Evolutionary conservation across 345 rosid genomes (phyloP), one percentile per base, ranked within the genome.

Genomic region (Melaleuca alternifolia): DNA sequence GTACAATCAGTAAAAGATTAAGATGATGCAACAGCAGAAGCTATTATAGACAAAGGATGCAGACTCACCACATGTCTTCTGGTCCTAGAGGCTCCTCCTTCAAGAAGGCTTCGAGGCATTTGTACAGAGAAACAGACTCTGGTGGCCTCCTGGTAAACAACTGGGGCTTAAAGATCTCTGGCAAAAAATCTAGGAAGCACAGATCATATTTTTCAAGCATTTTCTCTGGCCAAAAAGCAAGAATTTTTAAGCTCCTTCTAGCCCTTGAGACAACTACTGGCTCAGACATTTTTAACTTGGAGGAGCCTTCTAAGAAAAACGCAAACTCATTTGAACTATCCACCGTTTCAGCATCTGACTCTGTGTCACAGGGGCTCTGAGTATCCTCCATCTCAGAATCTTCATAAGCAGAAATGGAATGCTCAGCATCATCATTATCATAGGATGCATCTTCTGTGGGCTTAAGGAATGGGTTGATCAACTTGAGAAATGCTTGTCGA

Each of bases 21-120:
- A 50, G 54, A 83, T 51, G 41, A 37, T 51, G 56, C 46, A 83
- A 51, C 21, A 62, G 83, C 44, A 16, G 24, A 50, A 51, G 30
- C 5, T n/a, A 48, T 48, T 51, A 85, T 24, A 48, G 37, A 59
- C 56, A 20, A 54, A 75, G 62, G 56, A 44, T 23, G 46, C 37
- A 81, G 52, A 89, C 94, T 90, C 82, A 95, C 97, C 96, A 95
- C 97, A 95, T 95, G 86, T 95, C 96, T 86, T 93, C 97, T 13
- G 94, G 96, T 87, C 96, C 97, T 86, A 95, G 89, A 77, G 96
- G 97, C 83, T 95, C 96, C 90, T 91, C 95, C 88, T 90, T 94
- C 89, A 95, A 90, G 92, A 95, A 95, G 82, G 95, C 93, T 92
- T 95, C 93, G 14, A 93, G 96, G 90, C 96, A 94, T 62, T 90